Evolutionary conservation across 2,329 filamentous ascomycete genomes (phyloP).

Genomic region (Xylaria sp.): DNA sequence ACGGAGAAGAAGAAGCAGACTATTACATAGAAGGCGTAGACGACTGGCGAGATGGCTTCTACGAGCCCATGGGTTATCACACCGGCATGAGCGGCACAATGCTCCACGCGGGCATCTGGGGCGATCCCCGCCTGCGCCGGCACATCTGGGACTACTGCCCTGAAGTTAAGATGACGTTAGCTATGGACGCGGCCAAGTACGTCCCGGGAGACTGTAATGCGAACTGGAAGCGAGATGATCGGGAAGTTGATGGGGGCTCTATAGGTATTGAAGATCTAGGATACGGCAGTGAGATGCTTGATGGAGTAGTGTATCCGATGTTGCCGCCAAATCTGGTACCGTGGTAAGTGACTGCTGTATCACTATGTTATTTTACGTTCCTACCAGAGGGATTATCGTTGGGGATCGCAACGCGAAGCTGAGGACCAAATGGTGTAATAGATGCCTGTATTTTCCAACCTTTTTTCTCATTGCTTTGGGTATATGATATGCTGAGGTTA

Average conservation of each 20-base stretch:
- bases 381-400: neutral
- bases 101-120: constrained; percentile 62
- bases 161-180: constrained; percentile 67
- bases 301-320: constrained; percentile 55
- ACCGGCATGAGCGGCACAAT: constrained; percentile 61
- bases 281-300: constrained; percentile 55
- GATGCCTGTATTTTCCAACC: constrained; percentile 19
- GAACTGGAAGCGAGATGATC: constrained; percentile 58
- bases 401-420: neutral
- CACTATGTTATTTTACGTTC: neutral
- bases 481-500: constrained; percentile 23
- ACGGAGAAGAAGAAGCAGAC: constrained; percentile 23
- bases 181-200: constrained; percentile 64
- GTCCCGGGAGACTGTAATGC: constrained; percentile 60
- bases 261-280: constrained; percentile 44
- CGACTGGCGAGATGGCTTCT: constrained; percentile 63
- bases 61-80: constrained; percentile 70
- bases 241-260: constrained; percentile 34
- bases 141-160: constrained; percentile 69
- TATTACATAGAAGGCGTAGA: constrained; percentile 57
- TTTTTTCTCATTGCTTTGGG: constrained; percentile 21
- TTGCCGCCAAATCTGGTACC: constrained; percentile 52
- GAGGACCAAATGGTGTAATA: neutral
- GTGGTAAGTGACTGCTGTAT: constrained; percentile 45
- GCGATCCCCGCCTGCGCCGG: constrained; percentile 57